Evolutionary conservation across 495 filamentous ascomycete genomes (phyloP).

Genomic region (Immersiella caudata): DNA sequence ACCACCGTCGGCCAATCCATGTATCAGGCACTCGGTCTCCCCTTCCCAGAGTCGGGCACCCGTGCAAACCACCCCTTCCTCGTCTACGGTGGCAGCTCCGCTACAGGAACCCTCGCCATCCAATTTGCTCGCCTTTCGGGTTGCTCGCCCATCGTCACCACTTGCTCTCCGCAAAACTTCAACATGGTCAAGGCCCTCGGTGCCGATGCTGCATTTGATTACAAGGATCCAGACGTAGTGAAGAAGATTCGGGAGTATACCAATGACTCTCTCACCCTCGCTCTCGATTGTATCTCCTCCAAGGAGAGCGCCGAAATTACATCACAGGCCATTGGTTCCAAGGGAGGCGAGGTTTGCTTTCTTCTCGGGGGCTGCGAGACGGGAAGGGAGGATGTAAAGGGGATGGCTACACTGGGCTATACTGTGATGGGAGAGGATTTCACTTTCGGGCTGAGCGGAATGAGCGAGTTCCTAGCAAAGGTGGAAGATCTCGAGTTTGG

Average conservation of each 20-base stretch:
- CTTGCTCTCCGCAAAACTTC: slow-evolving; percentile 16
- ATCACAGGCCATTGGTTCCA: slow-evolving; percentile 2
- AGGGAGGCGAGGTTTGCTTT: slow-evolving; percentile 12
- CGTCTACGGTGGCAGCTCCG: slow-evolving; percentile 14
- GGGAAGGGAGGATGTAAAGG: not conserved
- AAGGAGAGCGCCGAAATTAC: not conserved
- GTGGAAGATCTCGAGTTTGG: slow-evolving; percentile 43
- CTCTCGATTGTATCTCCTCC: slow-evolving; percentile 12
- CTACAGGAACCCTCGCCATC: slow-evolving; percentile 15
- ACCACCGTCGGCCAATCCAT: slow-evolving; percentile 14
- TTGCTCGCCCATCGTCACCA: slow-evolving; percentile 4
- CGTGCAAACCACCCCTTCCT: slow-evolving; percentile 2
- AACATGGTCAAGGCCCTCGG: slow-evolving; percentile 12
- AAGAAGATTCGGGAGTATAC: slow-evolving; percentile 15
- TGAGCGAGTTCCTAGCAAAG: slow-evolving; percentile 5
- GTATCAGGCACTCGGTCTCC: slow-evolving; percentile 4
- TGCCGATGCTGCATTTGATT: slow-evolving; percentile 16
- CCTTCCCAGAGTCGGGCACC: slow-evolving; percentile 22
- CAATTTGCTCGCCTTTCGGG: slow-evolving; percentile 9
- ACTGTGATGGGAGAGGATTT: slow-evolving; percentile 2
- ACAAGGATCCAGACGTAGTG: not conserved
- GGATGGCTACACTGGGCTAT: not conserved
- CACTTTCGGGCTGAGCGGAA: not conserved
- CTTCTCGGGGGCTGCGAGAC: not conserved
- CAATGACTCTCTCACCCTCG: not conserved